These are phyloP conservation scores for Cadophora sp. DNA, from an alignment of 2,329 filamentous ascomycete species.

Conservation along the genomic window DNA sequence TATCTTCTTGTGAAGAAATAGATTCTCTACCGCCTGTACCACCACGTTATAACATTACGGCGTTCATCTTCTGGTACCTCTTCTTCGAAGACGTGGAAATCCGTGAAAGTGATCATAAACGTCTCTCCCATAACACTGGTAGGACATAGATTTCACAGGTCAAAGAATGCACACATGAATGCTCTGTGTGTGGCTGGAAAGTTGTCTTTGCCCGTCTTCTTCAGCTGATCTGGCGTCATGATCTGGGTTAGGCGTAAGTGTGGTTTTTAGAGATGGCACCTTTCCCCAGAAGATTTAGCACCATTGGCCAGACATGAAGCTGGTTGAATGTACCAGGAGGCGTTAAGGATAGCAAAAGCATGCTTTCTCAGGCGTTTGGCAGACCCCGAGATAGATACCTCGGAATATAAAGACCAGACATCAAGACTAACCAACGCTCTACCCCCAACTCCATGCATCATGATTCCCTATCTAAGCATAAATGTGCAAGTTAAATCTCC, in stretches of 20 bases:
- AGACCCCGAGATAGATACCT: conserved; percentile 15
- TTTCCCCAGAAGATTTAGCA: neutral
- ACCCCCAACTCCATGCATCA: neutral
- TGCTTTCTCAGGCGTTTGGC: conserved; percentile 24
- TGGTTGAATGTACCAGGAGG: conserved; percentile 33
- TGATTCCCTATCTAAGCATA: neutral
- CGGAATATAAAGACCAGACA: conserved; percentile 8
- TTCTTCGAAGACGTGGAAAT: neutral
- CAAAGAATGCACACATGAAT: neutral
- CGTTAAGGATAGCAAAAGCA: conserved; percentile 38
- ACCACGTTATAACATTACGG: neutral
- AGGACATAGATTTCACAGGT: neutral
- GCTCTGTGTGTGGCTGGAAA: neutral
- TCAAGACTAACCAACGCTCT: neutral
- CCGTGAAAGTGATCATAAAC: too few relatives aligned
- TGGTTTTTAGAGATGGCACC: neutral
- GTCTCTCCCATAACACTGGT: neutral
- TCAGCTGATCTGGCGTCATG: neutral
- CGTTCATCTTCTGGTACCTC: neutral
- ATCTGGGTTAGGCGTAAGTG: too few relatives aligned
- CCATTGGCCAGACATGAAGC: conserved; percentile 29
- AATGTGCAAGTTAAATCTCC: neutral
- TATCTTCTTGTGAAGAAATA: conserved; percentile 95
- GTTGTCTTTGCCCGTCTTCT: neutral
- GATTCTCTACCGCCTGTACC: neutral